Evolutionary conservation across 208 protist species (phyloP), one percentile per base, ranked within the genome.

Genomic region (Leishmania aethiopica): DNA sequence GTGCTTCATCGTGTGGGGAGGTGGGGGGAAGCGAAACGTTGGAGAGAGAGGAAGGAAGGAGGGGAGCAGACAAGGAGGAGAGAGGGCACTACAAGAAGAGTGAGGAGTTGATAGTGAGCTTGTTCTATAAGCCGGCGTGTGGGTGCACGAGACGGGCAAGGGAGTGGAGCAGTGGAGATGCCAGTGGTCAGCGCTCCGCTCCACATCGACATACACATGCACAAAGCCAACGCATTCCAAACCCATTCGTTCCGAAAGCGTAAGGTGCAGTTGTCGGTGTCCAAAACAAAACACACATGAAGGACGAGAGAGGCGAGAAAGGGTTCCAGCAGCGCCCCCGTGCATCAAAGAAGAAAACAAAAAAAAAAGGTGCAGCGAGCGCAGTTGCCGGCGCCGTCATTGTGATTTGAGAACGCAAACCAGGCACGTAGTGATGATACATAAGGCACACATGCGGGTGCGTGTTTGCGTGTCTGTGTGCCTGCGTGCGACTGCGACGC

Each of bases 301-400:
- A 8, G 51, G 42, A 74, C 11, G 62, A 47, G 40, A 74, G 55
- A 51, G 10, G 25, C 11, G 62, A n/a, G 40, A 74, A 74, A 51
- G 17, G 28, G 25, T 10, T 22, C 13, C 70, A 51, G 22, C 11
- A 17, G 28, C 28, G 42, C 45, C 45, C 28, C 2, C 49, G 19
- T 74, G 45, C 6, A 51, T 53, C 15, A 32, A 5, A 3, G 3
- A 51, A 49, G 22, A 82, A 66, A 72, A 70, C 45, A 78, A 82
- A 55, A 82, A 1, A 82, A 13, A 75, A 70, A 51, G 57, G 60
- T 47, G 25, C n/a, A 71, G 55, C 59, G 40, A 71, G 42, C 19
- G 47, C 47, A 32, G 47, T 1, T 71, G 74, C 22, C 37, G 47
- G 19, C 32, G 28, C 1, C 53, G 25, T 74, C 70, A 22, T 55